Percentiles rank a stretch among this genome's conserved stretches.
Evolutionary conservation across 139 green algal species (phyloP).

Genomic region (Pseudopediastrum boryanum): DNA sequence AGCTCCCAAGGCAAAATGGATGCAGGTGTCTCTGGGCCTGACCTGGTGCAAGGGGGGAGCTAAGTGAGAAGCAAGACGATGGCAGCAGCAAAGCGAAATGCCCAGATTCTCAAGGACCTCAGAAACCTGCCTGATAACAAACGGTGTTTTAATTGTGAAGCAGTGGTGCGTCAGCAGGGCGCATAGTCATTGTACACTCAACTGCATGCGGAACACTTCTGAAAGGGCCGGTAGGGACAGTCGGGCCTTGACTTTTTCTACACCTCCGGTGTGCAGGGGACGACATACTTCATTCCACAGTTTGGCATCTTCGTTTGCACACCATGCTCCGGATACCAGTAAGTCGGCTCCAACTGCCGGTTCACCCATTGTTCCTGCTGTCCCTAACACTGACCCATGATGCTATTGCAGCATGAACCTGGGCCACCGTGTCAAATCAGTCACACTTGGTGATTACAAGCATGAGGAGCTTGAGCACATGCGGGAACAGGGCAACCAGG

Average conservation of each 20-base stretch:
- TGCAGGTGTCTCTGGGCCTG: too few species aligned
- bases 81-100: too few species aligned
- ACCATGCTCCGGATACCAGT: conserved; percentile 81
- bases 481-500: conserved; percentile 73
- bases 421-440: conserved; percentile 79
- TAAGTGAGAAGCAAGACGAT: too few species aligned
- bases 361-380: background rate
- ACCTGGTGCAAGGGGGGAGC: too few species aligned
- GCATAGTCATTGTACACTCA: too few species aligned
- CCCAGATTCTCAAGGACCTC: conserved; percentile 43
- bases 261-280: conserved; percentile 56
- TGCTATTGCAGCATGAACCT: conserved; percentile 73
- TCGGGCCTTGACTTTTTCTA: background rate
- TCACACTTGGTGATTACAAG: conserved; percentile 81
- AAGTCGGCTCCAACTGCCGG: conserved; percentile 47
- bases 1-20: too few species aligned
- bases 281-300: conserved; percentile 77
- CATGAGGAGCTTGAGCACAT: conserved; percentile 72
- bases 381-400: background rate
- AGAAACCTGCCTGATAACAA: conserved; percentile 49
- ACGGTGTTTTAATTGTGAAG: conserved; percentile 63
- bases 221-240: background rate
- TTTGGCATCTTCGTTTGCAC: conserved; percentile 84
- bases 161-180: too few species aligned
- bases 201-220: too few species aligned